Evolutionary conservation across 345 rosid species (phyloP).

Genomic region (Arabidopsis arenosa): DNA sequence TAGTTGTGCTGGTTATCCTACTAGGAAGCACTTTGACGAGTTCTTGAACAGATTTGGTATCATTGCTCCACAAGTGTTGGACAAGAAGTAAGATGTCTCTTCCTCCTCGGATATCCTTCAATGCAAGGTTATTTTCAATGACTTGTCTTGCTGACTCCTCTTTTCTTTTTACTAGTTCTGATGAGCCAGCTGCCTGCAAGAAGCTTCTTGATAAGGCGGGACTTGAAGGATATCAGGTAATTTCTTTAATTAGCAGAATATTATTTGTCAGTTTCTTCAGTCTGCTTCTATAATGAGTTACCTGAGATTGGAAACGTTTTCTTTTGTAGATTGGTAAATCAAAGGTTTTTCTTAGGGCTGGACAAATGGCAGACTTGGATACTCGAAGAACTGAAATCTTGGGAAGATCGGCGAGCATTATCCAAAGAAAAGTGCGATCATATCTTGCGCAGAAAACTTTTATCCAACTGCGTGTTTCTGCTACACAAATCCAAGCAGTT

Average conservation of each 20-base stretch:
- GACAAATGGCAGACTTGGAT: constrained; percentile 99
- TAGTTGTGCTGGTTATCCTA: constrained; percentile 98
- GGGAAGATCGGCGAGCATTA: constrained; percentile 93
- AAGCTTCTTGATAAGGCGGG: constrained; percentile 81
- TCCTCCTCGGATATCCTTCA: constrained; percentile 17
- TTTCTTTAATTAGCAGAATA: constrained; percentile 12
- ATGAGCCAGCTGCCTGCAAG: constrained; percentile 85
- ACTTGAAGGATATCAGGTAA: constrained; percentile 93
- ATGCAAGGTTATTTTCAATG: constrained; percentile 13
- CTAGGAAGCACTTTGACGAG: constrained; percentile 87
- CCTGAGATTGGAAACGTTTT: constrained; percentile 35
- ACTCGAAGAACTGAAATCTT: constrained; percentile 83
- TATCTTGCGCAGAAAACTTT: constrained; percentile 80
- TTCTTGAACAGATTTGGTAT: constrained; percentile 82
- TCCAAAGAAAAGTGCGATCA: constrained; percentile 94
- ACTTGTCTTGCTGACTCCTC: constrained; percentile 22
- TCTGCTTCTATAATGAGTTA: constrained; percentile 35
- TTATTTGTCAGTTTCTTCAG: constrained; percentile 8
- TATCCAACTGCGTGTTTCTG: constrained; percentile 61
- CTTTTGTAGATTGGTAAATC: constrained; percentile 90
- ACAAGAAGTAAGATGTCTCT: constrained; percentile 63
- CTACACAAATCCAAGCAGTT: constrained; percentile 74
- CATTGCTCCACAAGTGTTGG: constrained; percentile 80
- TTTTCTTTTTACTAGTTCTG: constrained; percentile 53
- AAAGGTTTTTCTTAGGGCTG: constrained; percentile 94